These are phyloP conservation scores for Serendipita sp. DNA, from an alignment of 768 basidiomycete genomes.

Conservation along the genomic window DNA sequence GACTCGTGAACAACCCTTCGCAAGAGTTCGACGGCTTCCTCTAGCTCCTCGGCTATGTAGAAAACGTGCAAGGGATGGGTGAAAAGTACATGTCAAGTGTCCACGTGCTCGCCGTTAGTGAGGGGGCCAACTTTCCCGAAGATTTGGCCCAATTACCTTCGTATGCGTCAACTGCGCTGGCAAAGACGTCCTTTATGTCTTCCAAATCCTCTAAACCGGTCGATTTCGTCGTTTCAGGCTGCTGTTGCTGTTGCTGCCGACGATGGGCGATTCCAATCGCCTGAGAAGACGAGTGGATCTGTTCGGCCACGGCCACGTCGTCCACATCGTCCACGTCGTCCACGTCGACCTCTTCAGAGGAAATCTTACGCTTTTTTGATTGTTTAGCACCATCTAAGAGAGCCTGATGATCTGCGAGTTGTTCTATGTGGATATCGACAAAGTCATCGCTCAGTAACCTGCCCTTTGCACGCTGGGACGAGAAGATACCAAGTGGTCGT, in stretches of 20 bases:
- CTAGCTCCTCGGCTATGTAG: constrained; percentile 26
- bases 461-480: neutral
- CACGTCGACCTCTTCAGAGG: too few relatives aligned
- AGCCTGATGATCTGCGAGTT: neutral
- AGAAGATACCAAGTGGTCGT: neutral
- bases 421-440: constrained; percentile 1
- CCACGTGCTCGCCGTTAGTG: too few relatives aligned
- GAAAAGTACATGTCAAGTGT: constrained; percentile 8
- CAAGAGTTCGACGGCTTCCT: constrained; percentile 36
- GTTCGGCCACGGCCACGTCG: neutral
- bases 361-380: neutral
- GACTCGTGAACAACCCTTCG: constrained; percentile 53
- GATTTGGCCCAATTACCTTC: constrained; percentile 29
- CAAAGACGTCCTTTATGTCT: constrained; percentile 47
- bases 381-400: neutral
- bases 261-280: neutral
- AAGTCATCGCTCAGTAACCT: neutral
- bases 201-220: constrained; percentile 39
- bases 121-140: neutral
- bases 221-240: neutral
- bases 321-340: neutral
- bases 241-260: too few relatives aligned
- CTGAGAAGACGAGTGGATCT: neutral
- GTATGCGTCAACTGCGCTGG: constrained; percentile 38
- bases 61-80: neutral